These are phyloP conservation scores for Diutina sp. DNA, from an alignment of 1,139 yeast species.

Conservation along the genomic window DNA sequence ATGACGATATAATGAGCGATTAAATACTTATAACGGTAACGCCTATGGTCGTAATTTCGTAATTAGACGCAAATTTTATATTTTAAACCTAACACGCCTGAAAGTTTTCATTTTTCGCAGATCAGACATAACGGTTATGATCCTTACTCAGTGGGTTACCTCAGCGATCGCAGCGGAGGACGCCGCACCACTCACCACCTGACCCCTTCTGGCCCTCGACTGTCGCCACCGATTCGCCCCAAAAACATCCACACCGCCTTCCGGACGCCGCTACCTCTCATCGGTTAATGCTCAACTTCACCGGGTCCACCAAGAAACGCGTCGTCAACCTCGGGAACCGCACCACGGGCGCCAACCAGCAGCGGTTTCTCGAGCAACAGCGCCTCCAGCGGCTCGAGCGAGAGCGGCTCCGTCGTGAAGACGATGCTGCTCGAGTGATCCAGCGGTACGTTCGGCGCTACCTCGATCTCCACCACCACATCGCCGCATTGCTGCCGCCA, in stretches of 20 bases:
- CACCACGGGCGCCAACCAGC: constrained; percentile 6
- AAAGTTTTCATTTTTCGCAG: too few relatives aligned
- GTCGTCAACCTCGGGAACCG: constrained; percentile 66
- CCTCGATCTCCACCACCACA: constrained; percentile 11
- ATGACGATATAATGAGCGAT: too few relatives aligned
- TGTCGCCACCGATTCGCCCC: neutral
- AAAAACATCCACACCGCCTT: neutral
- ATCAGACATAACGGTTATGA: too few relatives aligned
- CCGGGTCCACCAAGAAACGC: constrained; percentile 51
- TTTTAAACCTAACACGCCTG: too few relatives aligned
- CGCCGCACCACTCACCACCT: neutral
- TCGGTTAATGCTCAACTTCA: constrained; percentile 38
- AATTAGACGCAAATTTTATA: too few relatives aligned
- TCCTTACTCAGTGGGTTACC: too few relatives aligned
- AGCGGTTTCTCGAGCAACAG: constrained; percentile 40
- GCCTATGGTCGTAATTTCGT: too few relatives aligned
- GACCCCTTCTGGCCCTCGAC: neutral
- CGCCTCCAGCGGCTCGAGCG: constrained; percentile 55
- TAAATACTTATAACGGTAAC: too few relatives aligned
- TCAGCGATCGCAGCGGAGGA: neutral
- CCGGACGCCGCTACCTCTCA: neutral
- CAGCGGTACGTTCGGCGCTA: constrained; percentile 34
- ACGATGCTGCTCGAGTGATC: constrained; percentile 34
- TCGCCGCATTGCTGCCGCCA: neutral
- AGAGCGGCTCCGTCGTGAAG: constrained; percentile 38